Evolutionary conservation across 257 asterid species (phyloP).

Genomic region (Solanum etuberosum): DNA sequence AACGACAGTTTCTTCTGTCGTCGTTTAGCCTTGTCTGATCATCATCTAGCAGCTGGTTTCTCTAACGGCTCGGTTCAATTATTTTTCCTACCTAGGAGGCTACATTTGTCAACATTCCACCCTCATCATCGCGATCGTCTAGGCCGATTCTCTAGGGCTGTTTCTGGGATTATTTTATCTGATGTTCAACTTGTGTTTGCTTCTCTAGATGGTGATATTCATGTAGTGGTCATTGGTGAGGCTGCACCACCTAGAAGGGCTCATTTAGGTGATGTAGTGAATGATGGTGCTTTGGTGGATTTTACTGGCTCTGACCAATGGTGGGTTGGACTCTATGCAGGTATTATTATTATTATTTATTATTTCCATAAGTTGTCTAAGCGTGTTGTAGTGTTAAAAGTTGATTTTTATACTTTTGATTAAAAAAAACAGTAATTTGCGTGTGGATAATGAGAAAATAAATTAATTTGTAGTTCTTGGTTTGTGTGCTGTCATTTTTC

Average conservation of each 20-base stretch:
- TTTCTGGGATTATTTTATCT: constrained; percentile 48
- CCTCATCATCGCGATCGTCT: constrained; percentile 58
- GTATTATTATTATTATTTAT: constrained; percentile 6
- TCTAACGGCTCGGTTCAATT: constrained; percentile 61
- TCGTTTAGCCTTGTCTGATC: constrained; percentile 66
- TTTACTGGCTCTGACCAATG: constrained; percentile 64
- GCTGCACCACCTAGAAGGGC: constrained; percentile 38
- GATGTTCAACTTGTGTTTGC: constrained; percentile 43
- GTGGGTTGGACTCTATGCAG: constrained; percentile 98
- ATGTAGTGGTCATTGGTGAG: constrained; percentile 21
- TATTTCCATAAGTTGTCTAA: neutral
- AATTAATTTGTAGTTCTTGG: neutral
- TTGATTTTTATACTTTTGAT: neutral
- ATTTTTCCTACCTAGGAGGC: constrained; percentile 35
- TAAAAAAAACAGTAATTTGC: neutral
- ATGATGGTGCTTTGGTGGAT: constrained; percentile 74
- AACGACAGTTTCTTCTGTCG: constrained; percentile 35
- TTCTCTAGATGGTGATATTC: constrained; percentile 67
- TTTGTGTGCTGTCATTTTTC: neutral
- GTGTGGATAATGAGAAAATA: neutral
- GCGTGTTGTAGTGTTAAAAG: neutral
- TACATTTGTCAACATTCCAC: constrained; percentile 39
- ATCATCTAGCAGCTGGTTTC: constrained; percentile 73
- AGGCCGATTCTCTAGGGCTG: constrained; percentile 53
- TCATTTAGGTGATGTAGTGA: constrained; percentile 63